Evolutionary conservation across 257 asterid species (phyloP), one percentile per base, ranked within the genome.

Genomic region (Przewalskia tangutica): DNA sequence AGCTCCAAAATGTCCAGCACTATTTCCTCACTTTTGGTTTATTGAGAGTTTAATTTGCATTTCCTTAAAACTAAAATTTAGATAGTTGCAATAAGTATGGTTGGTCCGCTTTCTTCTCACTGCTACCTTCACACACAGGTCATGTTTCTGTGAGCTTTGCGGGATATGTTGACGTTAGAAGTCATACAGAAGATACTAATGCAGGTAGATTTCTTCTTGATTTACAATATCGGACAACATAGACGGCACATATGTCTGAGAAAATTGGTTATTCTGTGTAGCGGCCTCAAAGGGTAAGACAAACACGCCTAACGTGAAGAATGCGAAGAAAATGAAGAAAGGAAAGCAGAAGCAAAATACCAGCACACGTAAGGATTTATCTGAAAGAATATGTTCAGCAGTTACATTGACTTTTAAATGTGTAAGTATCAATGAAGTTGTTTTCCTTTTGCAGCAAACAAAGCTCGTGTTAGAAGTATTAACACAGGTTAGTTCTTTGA

Each of bases 91-190:
- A 3, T 38, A 46, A 48, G 36, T 46, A 16, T 71, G 17, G 34
- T 38, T 71, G 40, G 59, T 71, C 18, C n/a, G 12, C 17, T 14
- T 46, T 18, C 7, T 46, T 71, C 59, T 64, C 7, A 80, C 16
- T 40, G 46, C 63, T 80, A 48, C 44, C 59, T 16, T 50, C 46
- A 48, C 77, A 80, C 32, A 17, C 83, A 81, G 83, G 17, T 36
- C 83, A 65, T 81, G 78, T 81, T 64, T 81, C 83, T 65, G 78
- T 65, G 78, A 65, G 83, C 66, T 81, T 81, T 81, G 46, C 83
- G 7, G 83, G 83, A 65, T 70, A 81, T 63, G 83, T 68, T 63
- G 83, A 81, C 65, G 10, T 55, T 16, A 80, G 82, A 73, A 73
- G 60, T 50, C 79, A 73, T 50, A 50, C 79, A 73, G 79, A 73